Conservation (phyloP, 2,329 filamentous ascomycete species). For the Raffaelea arxii region DNA sequence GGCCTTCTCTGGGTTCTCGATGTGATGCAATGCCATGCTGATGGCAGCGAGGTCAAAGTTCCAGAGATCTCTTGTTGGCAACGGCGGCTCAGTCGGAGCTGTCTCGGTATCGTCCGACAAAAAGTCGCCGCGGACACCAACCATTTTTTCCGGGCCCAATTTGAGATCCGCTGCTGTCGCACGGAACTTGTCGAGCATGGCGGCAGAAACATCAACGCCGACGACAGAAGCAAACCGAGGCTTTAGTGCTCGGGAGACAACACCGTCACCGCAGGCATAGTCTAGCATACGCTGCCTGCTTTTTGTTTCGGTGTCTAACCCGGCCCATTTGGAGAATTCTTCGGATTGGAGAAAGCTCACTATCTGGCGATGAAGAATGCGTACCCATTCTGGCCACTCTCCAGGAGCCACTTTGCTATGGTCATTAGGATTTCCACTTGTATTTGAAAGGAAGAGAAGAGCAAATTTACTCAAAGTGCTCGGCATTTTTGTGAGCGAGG, state of each 20-base stretch:
- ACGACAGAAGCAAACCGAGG: neutral
- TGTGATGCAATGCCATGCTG: conserved; percentile 15
- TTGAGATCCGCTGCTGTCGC: conserved; percentile 1
- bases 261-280: conserved; percentile 2
- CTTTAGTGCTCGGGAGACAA: conserved; percentile 1
- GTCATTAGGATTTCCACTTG: neutral
- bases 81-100: neutral
- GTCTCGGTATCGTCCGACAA: neutral
- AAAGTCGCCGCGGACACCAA: conserved; percentile 9
- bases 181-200: conserved; percentile 2
- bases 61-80: conserved; percentile 4
- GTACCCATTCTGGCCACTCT: conserved; percentile 1
- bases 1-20: conserved; percentile 9
- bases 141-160: neutral
- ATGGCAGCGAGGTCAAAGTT: conserved; percentile 13
- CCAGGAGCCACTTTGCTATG: neutral
- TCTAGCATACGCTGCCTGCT: conserved; percentile 1
- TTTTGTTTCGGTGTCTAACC: neutral
- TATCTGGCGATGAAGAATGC: neutral
- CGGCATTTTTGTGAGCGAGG: conserved; percentile 1
- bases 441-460: neutral
- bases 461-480: conserved; percentile 1
- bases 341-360: neutral
- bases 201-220: neutral
- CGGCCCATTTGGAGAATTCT: neutral